Conservation (phyloP, 1,284 basidiomycete genomes). For the Trametes polyzona region DNA sequence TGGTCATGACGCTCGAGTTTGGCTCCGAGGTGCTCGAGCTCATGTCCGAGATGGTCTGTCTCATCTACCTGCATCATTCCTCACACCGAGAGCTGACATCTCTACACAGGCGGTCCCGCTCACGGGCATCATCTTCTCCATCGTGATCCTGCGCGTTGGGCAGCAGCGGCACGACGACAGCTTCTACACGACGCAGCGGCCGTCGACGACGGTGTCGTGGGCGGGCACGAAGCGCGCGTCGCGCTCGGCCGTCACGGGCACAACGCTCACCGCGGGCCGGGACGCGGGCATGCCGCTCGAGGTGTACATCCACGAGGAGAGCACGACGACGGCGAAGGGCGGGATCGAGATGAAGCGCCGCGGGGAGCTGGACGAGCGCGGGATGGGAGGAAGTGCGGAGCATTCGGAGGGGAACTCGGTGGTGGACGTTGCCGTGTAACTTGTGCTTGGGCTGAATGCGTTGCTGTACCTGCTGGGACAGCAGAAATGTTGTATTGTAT, state of each 20-base stretch:
- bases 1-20: conserved; percentile 14
- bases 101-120: conserved; percentile 1
- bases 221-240: neutral
- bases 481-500: no score
- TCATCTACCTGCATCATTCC: neutral
- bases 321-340: neutral
- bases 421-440: neutral
- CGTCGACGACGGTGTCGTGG: neutral
- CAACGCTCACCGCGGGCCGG: neutral
- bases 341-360: no score
- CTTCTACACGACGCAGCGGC: conserved; percentile 5
- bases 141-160: conserved; percentile 17
- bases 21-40: conserved; percentile 17
- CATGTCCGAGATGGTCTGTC: conserved; percentile 24
- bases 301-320: neutral
- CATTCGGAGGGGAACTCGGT: neutral
- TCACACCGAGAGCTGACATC: neutral
- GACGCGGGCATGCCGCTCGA: neutral
- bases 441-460: no score
- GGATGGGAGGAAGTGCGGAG: neutral
- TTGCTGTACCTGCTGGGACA: no score
- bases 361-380: no score
- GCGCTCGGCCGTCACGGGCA: neutral
- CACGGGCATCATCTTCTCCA: conserved; percentile 14
- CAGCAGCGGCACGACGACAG: conserved; percentile 3